phyloP scores from a whole-genome alignment of 495 filamentous ascomycete species.

The Podospora pseudocomata region DNA sequence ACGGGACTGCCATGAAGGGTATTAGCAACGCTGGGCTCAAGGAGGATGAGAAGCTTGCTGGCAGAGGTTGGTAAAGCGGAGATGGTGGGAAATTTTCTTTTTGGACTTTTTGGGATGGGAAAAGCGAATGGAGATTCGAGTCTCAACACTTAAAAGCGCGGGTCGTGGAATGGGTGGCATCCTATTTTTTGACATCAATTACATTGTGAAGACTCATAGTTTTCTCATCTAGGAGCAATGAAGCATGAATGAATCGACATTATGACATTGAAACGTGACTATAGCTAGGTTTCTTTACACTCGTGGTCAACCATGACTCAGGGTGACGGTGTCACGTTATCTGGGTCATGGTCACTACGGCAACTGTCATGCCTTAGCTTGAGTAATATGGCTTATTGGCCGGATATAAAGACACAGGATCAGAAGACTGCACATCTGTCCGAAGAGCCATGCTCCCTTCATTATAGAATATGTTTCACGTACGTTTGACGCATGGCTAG shows the following conservation, averaged over 20 bases:
- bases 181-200: neutral
- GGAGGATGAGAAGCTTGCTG: conserved; percentile 76
- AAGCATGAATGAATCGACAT: neutral
- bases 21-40: conserved; percentile 74
- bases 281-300: neutral
- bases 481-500: too few species aligned
- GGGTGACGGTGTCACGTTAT: too few species aligned
- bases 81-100: neutral
- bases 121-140: neutral
- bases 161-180: neutral
- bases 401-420: too few species aligned
- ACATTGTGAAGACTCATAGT: neutral
- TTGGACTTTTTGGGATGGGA: neutral
- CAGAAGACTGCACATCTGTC: too few species aligned
- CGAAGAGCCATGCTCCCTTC: too few species aligned
- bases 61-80: conserved; percentile 71
- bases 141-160: conserved; percentile 16
- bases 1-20: conserved; percentile 95
- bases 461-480: too few species aligned
- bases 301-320: neutral
- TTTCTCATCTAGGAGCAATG: neutral
- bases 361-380: too few species aligned
- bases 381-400: too few species aligned
- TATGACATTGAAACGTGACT: neutral
- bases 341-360: too few species aligned